A percentile compares a stretch with the other conserved stretches of the same genome.
Conservation (phyloP, 192 early-diverging fungal species). For the Coemansia sp. region DNA sequence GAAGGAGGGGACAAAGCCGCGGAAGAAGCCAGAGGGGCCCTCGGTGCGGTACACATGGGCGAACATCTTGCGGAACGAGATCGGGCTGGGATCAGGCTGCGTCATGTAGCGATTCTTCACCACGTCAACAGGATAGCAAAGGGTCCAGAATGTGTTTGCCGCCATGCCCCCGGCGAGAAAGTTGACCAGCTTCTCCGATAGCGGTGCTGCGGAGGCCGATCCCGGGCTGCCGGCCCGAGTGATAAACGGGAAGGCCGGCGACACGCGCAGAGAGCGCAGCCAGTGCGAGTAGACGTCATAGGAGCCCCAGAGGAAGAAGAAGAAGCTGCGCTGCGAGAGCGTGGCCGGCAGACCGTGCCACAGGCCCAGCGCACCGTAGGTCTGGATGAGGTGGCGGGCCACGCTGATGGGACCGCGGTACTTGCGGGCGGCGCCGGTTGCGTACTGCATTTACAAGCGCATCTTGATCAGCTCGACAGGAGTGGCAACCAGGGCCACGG, state of each 20-base stretch:
- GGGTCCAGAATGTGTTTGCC: conserved; percentile 87
- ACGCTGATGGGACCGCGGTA: conserved; percentile 87
- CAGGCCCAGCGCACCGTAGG: conserved; percentile 73
- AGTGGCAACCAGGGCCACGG: conserved; percentile 74
- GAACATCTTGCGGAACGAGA: conserved; percentile 40
- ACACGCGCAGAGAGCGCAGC: conserved; percentile 41
- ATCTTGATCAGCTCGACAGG: conserved; percentile 73
- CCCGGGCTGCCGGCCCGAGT: conserved; percentile 1
- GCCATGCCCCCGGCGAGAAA: conserved; percentile 78
- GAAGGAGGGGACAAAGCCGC: conserved; percentile 85
- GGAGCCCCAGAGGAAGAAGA: conserved; percentile 54
- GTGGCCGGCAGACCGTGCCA: conserved; percentile 82
- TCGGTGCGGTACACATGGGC: conserved; percentile 50
- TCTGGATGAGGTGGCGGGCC: conserved; percentile 60
- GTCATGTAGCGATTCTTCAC: conserved; percentile 95
- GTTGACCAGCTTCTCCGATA: conserved; percentile 59
- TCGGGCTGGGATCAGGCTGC: conserved; percentile 66
- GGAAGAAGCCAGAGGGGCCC: conserved; percentile 80
- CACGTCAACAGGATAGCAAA: conserved; percentile 75
- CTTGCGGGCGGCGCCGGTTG: conserved; percentile 54
- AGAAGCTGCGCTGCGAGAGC: conserved; percentile 85
- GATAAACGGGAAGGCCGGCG: no score
- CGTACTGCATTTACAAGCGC: conserved; percentile 70
- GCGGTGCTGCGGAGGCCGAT: no score
- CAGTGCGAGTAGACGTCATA: conserved; percentile 52